A percentile compares a stretch with the other conserved stretches of the same genome.
These are phyloP conservation scores for Diplodia scrobiculata DNA, from an alignment of 2,329 filamentous ascomycete species.

Conservation along the genomic window DNA sequence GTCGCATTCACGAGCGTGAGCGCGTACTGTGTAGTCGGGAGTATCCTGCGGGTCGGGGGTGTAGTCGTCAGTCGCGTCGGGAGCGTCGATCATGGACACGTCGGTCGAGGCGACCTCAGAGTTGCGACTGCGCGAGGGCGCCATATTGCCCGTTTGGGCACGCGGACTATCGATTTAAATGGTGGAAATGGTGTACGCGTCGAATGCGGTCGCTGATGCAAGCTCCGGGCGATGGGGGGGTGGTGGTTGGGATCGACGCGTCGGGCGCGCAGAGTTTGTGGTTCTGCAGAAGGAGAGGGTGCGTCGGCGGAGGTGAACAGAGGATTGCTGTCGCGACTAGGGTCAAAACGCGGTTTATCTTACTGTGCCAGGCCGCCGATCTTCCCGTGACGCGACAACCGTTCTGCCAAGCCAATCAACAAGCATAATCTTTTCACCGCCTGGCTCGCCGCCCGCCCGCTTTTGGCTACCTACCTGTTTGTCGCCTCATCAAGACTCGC, in stretches of 20 bases:
- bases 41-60: slow-evolving; percentile 58
- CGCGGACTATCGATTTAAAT: slow-evolving; percentile 26
- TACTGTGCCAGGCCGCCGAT: slow-evolving; percentile 22
- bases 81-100: slow-evolving; percentile 46
- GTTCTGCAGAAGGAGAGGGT: slow-evolving; percentile 24
- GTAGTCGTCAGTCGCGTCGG: slow-evolving; percentile 38
- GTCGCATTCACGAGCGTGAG: neutral
- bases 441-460: slow-evolving; percentile 20
- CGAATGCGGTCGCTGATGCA: slow-evolving; percentile 18
- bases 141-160: slow-evolving; percentile 41
- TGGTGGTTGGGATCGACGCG: slow-evolving; percentile 28
- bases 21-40: slow-evolving; percentile 61
- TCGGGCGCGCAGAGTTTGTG: slow-evolving; percentile 28
- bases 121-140: slow-evolving; percentile 43
- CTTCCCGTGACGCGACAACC: slow-evolving; percentile 25
- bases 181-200: slow-evolving; percentile 14
- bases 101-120: slow-evolving; percentile 40
- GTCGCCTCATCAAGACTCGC: slow-evolving; percentile 24
- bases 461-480: slow-evolving; percentile 5
- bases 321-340: slow-evolving; percentile 26
- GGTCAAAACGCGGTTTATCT: slow-evolving; percentile 20
- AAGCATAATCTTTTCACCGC: too few species aligned
- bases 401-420: neutral
- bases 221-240: neutral
- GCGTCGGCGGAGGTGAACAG: slow-evolving; percentile 21